Percentiles rank a stretch among this genome's conserved stretches.
Evolutionary conservation across 1,139 yeast genomes (phyloP).

Genomic region (Protomyces gravidus): DNA sequence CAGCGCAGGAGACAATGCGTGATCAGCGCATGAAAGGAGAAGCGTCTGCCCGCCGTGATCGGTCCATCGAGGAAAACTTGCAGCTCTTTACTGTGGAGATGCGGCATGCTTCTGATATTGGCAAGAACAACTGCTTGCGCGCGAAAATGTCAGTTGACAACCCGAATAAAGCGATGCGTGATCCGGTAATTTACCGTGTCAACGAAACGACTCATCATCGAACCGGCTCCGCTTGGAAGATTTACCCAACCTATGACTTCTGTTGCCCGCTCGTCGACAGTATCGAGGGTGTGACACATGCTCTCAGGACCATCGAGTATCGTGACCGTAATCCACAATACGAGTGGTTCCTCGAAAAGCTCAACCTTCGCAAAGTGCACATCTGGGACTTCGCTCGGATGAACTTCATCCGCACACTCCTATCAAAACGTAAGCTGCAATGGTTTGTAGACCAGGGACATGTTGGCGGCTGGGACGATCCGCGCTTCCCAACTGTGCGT

Average conservation of each 20-base stretch:
- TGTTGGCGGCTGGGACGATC: constrained; percentile 95
- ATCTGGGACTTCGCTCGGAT: constrained; percentile 97
- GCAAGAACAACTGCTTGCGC: constrained; percentile 82
- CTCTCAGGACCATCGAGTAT: constrained; percentile 94
- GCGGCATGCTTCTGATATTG: constrained; percentile 86
- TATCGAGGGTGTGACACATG: constrained; percentile 93
- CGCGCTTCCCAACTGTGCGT: constrained; percentile 87
- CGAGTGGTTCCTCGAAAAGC: constrained; percentile 84
- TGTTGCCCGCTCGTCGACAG: constrained; percentile 96
- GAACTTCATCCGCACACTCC: constrained; percentile 87
- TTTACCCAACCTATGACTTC: constrained; percentile 97
- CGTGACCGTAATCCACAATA: constrained; percentile 97
- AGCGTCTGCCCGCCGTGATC: constrained; percentile 81
- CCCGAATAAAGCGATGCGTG: constrained; percentile 88
- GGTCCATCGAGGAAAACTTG: constrained; percentile 85
- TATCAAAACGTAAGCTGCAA: constrained; percentile 94
- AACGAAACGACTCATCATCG: constrained; percentile 95
- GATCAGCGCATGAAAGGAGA: constrained; percentile 97
- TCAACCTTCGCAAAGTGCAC: constrained; percentile 81
- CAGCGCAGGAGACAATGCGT: constrained; percentile 89
- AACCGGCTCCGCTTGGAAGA: constrained; percentile 86
- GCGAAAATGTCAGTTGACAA: constrained; percentile 91
- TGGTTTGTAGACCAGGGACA: constrained; percentile 91
- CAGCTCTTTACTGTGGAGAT: constrained; percentile 72
- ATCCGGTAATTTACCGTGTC: constrained; percentile 94